phyloP scores from a whole-genome alignment of 2,329 filamentous ascomycete genomes.

The Calcarisporium arbuscula region DNA sequence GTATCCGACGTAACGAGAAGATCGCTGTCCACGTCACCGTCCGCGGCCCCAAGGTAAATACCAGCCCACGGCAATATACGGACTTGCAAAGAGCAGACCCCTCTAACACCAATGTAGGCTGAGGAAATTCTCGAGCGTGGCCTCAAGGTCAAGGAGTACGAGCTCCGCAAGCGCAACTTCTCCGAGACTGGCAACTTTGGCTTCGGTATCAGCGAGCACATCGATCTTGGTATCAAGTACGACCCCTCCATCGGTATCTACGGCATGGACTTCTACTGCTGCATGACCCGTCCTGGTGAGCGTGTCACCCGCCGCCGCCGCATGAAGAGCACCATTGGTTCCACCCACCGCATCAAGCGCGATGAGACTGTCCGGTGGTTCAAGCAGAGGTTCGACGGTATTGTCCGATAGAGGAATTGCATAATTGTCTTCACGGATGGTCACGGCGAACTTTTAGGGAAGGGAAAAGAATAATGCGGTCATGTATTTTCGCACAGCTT shows the following conservation, averaged over 20 bases:
- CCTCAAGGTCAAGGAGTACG: slow-evolving; percentile 99
- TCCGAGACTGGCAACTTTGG: slow-evolving; percentile 99
- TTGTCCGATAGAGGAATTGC: slow-evolving; percentile 75
- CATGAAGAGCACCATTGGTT: slow-evolving; percentile 77
- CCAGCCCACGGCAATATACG: slow-evolving; percentile 2
- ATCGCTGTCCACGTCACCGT: slow-evolving; percentile 99
- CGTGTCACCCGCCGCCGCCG: slow-evolving; percentile 94
- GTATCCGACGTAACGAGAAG: slow-evolving; percentile 99
- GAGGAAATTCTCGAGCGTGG: slow-evolving; percentile 99
- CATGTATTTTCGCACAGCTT: slow-evolving; percentile 39
- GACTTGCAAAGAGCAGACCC: not conserved
- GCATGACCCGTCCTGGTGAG: slow-evolving; percentile 99
- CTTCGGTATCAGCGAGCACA: slow-evolving; percentile 99
- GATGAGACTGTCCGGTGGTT: slow-evolving; percentile 97
- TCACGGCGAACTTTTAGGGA: slow-evolving; percentile 33
- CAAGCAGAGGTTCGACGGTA: slow-evolving; percentile 87
- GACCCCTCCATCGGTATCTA: slow-evolving; percentile 97
- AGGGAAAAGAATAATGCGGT: slow-evolving; percentile 24
- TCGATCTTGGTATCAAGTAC: slow-evolving; percentile 99
- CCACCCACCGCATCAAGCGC: slow-evolving; percentile 88
- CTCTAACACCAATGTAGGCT: slow-evolving; percentile 46
- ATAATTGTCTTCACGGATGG: slow-evolving; percentile 30
- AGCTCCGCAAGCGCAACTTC: slow-evolving; percentile 99
- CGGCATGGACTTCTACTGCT: slow-evolving; percentile 99
- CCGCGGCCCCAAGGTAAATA: slow-evolving; percentile 72